Evolutionary conservation across 371 early-diverging fungal species (phyloP), one percentile per base, ranked within the genome.

Genomic region (Rhizomucor miehei): DNA sequence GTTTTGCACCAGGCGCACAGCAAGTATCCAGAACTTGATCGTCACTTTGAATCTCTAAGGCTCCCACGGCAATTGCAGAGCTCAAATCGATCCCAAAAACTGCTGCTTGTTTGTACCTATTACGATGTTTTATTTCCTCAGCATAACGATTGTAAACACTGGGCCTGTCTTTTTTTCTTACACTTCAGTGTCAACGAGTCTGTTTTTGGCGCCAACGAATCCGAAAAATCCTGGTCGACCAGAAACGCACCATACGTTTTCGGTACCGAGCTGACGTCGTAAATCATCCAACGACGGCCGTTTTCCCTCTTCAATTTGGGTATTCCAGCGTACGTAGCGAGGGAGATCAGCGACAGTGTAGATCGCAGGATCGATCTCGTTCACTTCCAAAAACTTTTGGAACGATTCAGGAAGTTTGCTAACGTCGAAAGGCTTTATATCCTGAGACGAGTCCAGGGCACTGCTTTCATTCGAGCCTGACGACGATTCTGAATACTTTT

Each of bases 31-130:
- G 68, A 2, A 93, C 84, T 54, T 93, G 88, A 51, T 93, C 87
- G 29, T 84, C 71, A 0, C 75, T 60, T 16, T 74, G 21, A 0
- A 87, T 65, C 0, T 71, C 74, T 6, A 91, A 68, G 0, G 91
- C 88, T 25, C 66, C 59, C 2, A 78, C 79, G 57, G 90, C 60
- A 53, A 91, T 74, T 0, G 87, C 94, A 0, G 92, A 92, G 56
- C 90, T 88, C 8, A 93, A 70, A 62, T 94, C 94, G 57, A 94
- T 90, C 1, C 94, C 97, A 62, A 88, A 87, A 6, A 94, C 69
- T 38, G 64, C 54, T 29, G 79, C 69, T 0, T 58, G 43, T 17
- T 53, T 59, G 48, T 77, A 77, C 2, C 78, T 46, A 54, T 44
- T 44, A 25, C 48, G 21, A n/a, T n/a, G n/a, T n/a, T n/a, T n/a